Conservation (phyloP, 352 stramenopile species). For the Globisporangium megalacanthum region DNA sequence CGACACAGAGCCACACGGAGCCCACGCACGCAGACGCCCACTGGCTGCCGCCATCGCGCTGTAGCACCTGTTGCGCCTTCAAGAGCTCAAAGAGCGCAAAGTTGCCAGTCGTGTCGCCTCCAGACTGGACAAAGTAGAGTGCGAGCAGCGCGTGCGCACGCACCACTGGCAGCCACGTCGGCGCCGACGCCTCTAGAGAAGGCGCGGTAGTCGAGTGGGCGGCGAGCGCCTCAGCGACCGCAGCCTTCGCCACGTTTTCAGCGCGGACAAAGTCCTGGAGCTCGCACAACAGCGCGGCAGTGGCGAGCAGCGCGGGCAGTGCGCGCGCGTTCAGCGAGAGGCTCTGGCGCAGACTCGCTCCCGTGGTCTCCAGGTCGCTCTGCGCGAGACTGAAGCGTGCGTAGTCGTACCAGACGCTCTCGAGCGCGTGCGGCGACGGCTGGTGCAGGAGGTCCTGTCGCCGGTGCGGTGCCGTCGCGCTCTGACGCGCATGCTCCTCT, state of each 20-base stretch:
- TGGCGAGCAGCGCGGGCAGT: constrained; percentile 36
- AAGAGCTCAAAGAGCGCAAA: constrained; percentile 62
- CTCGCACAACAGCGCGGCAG: constrained; percentile 57
- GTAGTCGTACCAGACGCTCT: constrained; percentile 59
- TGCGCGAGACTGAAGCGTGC: constrained; percentile 47
- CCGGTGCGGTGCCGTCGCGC: not conserved
- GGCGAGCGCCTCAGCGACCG: constrained; percentile 20
- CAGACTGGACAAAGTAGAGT: constrained; percentile 45
- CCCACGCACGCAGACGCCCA: constrained; percentile 24
- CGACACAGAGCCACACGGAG: constrained; percentile 60
- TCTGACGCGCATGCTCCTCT: not conserved
- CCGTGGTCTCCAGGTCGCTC: constrained; percentile 48
- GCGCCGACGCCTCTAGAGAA: not conserved
- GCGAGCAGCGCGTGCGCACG: constrained; percentile 59
- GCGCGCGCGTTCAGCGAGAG: constrained; percentile 39
- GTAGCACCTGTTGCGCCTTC: constrained; percentile 39
- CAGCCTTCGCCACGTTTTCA: constrained; percentile 42
- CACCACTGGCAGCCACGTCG: constrained; percentile 13
- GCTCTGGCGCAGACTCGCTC: constrained; percentile 46
- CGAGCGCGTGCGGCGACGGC: constrained; percentile 14
- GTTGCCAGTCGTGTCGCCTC: constrained; percentile 49
- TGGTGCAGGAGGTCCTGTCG: not conserved
- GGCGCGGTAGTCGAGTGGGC: constrained; percentile 10
- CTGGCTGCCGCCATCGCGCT: constrained; percentile 10
- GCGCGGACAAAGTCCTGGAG: constrained; percentile 36